Base-by-base conservation (phyloP, 768 basidiomycete species). In the Calvatia gigantea region DNA sequence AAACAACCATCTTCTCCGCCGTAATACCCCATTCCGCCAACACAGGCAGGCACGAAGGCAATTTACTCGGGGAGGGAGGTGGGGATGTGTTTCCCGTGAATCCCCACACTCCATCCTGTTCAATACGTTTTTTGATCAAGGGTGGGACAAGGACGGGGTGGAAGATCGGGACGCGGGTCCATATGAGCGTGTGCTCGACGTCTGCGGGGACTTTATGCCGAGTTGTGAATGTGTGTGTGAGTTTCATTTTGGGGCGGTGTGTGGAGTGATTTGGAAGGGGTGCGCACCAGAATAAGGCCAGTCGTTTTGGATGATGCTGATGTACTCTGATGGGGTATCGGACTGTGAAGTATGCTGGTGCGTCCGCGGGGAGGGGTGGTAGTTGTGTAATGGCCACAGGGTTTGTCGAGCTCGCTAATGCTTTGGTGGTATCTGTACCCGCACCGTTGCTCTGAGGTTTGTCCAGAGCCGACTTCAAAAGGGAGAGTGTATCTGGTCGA, bases 211-310 rank as follows among this genome's bases (percentile, higher is more conserved):
- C 90, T 79, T 58, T 15, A 19, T n/a, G n/a, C n/a, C n/a, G n/a
- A n/a, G n/a, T n/a, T n/a, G n/a, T n/a, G n/a, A n/a, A n/a, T n/a
- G 19, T 37, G 37, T 43, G 41, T 55, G 23, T 52, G 17, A 9
- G 28, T 37, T 29, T 42, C 31, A 48, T 37, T 27, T 31, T 28
- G 45, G 8, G 31, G 29, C 33, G 33, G 25, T 12, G 33, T 29
- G 19, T 41, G 23, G 32, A 38, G 41, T 27, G 44, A n/a, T 21
- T 27, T 37, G 23, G 32, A 28, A n/a, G 2, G 44, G 15, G 41
- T 32, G 42, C 75, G 51, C 62, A 87, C 89, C 83, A 6, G 89
- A 91, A 68, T 94, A 94, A 0, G 91, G 91, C 91, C 91, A 94
- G 65, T 92, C 90, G 63, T 93, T 91, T 62, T 75, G 84, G 43